A percentile compares a stretch with the other conserved stretches of the same genome.
Evolutionary conservation across 495 filamentous ascomycete genomes (phyloP).

Genomic region (Penicillium riverlandense): DNA sequence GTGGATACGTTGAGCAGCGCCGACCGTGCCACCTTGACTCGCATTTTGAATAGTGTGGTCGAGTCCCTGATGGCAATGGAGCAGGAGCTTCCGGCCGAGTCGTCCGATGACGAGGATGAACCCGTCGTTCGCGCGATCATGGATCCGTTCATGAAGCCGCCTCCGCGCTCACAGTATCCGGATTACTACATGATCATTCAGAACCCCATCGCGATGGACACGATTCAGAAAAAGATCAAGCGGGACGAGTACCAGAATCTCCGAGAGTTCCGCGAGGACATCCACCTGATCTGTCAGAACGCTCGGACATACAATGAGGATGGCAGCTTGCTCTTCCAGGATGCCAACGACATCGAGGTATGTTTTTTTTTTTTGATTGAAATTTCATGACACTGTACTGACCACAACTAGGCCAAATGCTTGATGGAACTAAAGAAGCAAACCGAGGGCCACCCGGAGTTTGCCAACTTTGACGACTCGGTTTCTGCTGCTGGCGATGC

Average conservation of each 20-base stretch:
- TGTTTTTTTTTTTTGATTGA: too few species aligned
- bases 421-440: slow-evolving; percentile 60
- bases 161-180: slow-evolving; percentile 76
- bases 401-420: slow-evolving; percentile 50
- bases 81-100: slow-evolving; percentile 48
- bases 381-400: too few species aligned
- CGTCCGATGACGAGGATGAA: slow-evolving; percentile 55
- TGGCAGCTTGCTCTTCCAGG: slow-evolving; percentile 78
- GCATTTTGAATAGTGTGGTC: slow-evolving; percentile 65
- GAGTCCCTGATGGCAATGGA: slow-evolving; percentile 77
- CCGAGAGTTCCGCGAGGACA: slow-evolving; percentile 72
- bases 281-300: slow-evolving; percentile 79
- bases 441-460: slow-evolving; percentile 63
- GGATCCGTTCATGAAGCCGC: slow-evolving; percentile 87
- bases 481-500: slow-evolving; percentile 46
- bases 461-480: slow-evolving; percentile 62
- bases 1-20: slow-evolving; percentile 43
- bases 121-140: slow-evolving; percentile 68
- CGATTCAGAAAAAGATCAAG: slow-evolving; percentile 89
- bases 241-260: slow-evolving; percentile 81
- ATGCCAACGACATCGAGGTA: slow-evolving; percentile 92
- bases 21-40: slow-evolving; percentile 57
- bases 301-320: slow-evolving; percentile 95
- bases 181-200: slow-evolving; percentile 93
- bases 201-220: slow-evolving; percentile 86